Evolutionary conservation across 2,329 filamentous ascomycete species (phyloP).

Genomic region (Fusarium chaquense): DNA sequence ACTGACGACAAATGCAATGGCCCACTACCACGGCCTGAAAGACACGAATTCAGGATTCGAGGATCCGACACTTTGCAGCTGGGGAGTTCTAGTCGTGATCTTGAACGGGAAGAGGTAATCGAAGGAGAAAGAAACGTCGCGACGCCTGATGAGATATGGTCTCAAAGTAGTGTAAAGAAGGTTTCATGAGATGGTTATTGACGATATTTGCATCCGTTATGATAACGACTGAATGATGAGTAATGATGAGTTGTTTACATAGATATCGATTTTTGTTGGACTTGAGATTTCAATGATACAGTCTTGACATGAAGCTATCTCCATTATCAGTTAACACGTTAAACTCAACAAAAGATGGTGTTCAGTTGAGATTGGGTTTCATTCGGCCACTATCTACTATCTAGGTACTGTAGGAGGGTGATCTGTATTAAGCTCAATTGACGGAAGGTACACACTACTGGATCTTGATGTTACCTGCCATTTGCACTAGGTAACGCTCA

Average conservation of each 20-base stretch:
- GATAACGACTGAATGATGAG: slow-evolving; percentile 29
- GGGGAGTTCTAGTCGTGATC: not conserved
- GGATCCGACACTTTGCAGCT: slow-evolving; percentile 16
- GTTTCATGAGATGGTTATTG: slow-evolving; percentile 32
- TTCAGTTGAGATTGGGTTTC: not conserved
- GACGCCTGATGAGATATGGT: slow-evolving; percentile 6
- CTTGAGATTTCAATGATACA: not conserved
- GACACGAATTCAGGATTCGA: slow-evolving; percentile 23
- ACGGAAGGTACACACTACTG: not conserved
- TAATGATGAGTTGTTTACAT: not conserved
- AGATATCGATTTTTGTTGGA: not conserved
- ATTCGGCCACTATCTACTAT: not conserved
- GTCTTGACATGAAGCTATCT: slow-evolving; percentile 1
- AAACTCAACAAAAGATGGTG: not conserved
- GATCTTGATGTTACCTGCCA: slow-evolving; percentile 8
- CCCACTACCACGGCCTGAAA: slow-evolving; percentile 12
- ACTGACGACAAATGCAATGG: slow-evolving; percentile 36
- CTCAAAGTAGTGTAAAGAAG: slow-evolving; percentile 1
- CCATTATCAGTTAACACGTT: not conserved
- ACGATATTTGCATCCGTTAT: slow-evolving; percentile 30
- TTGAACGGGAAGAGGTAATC: slow-evolving; percentile 2
- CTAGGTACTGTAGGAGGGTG: not conserved
- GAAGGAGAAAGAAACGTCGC: slow-evolving; percentile 6
- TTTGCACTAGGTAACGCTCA: slow-evolving; percentile 14
- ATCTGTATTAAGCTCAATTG: not conserved